Evolutionary conservation across 2,329 filamentous ascomycete genomes (phyloP), one percentile per base, ranked within the genome.

Genomic region (Hypoxylon sp.): DNA sequence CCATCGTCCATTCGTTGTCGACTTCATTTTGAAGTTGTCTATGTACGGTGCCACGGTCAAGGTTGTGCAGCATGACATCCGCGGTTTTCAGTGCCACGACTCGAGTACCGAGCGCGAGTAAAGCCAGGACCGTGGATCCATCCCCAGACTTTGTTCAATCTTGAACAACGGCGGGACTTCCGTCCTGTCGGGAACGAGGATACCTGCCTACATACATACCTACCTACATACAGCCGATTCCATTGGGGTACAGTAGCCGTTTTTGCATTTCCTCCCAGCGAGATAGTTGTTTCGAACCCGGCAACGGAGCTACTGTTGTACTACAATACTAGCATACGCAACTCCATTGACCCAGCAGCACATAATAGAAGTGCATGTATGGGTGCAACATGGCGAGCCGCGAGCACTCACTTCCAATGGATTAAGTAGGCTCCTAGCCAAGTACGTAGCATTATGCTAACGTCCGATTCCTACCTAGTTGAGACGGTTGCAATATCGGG

Each of bases 131-230:
- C 60, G 58, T 60, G 59, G 59, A 48, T 7, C 46, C 59, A 21
- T 60, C 68, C 68, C 68, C 68, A 68, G 68, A 70, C 58, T 67
- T 64, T 59, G 56, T 59, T 57, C 13, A 61, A 68, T 69, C 66
- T 66, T 71, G 63, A 70, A 61, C 56, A 46, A 63, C 62, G 21
- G 66, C 68, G 68, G 68, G 66, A 67, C 63, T 67, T 65, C 68
- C 66, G 63, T 46, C 50, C 60, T 67, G 52, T 69, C 68, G 68
- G 66, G 63, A 65, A 58, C 66, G 63, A 63, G 68, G 68, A 55
- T 66, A 64, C 51, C 41, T 59, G 46, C 48, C 32, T 59, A 61
- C 17, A 53, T 23, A 17, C 5, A 45, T n/a, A n/a, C 51, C 41
- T 59, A 50, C 48, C 32, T 59, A 61, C 17, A 53, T 23, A 17